Conservation (phyloP, 768 basidiomycete genomes). For the Tricholomella constricta region DNA sequence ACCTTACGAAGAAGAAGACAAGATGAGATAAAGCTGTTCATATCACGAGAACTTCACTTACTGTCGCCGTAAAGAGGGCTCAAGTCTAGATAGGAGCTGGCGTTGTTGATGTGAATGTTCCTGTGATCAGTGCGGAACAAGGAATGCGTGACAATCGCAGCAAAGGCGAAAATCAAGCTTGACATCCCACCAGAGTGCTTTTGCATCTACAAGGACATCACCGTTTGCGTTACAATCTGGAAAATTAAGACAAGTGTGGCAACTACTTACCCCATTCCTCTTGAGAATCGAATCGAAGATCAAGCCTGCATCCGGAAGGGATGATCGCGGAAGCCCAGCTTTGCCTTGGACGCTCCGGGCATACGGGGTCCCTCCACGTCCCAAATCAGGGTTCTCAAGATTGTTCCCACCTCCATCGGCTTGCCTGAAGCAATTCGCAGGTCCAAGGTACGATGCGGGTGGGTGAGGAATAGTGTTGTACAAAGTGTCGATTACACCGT, state of each 20-base stretch:
- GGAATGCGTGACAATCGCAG: conserved; percentile 61
- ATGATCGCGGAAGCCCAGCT: conserved; percentile 36
- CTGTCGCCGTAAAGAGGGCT: conserved; percentile 55
- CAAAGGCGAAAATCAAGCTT: conserved; percentile 64
- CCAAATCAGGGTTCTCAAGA: conserved; percentile 43
- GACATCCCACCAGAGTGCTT: conserved; percentile 58
- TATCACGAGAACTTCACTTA: conserved; percentile 17
- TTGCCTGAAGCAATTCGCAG: conserved; percentile 35
- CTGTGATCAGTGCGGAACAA: conserved; percentile 50
- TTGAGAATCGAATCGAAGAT: conserved; percentile 63
- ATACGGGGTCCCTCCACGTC: conserved; percentile 51
- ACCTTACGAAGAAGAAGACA: conserved; percentile 20
- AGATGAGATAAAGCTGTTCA: background rate
- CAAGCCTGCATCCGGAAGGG: conserved; percentile 55
- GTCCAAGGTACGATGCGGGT: conserved; percentile 36
- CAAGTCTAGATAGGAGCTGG: conserved; percentile 58
- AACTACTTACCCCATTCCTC: conserved; percentile 34
- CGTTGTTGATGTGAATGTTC: conserved; percentile 50
- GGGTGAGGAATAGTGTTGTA: conserved; percentile 67
- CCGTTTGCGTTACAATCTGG: too few relatives aligned
- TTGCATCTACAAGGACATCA: background rate
- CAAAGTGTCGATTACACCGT: conserved; percentile 37
- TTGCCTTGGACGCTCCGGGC: conserved; percentile 51
- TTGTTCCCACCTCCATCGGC: conserved; percentile 55
- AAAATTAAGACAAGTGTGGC: background rate